phyloP scores from a whole-genome alignment of 441 rosid genomes.

The Melastoma candidum region DNA sequence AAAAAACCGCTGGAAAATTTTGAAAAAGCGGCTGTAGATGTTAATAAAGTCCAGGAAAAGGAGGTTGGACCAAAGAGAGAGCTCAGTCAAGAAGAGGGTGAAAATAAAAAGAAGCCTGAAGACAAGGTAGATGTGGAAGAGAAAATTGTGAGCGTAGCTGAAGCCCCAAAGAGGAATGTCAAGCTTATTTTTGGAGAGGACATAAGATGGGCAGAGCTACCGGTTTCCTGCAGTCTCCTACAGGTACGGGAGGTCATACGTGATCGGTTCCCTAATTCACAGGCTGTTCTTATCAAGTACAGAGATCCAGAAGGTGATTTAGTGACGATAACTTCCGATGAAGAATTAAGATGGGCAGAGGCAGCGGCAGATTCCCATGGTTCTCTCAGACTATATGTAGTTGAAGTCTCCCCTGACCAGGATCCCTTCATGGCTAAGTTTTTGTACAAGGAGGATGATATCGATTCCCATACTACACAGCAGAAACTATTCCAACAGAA shows the following conservation, averaged over 20 bases:
- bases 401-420: conserved; percentile 62
- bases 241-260: conserved; percentile 57
- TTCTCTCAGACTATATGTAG: conserved; percentile 57
- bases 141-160: conserved; percentile 25
- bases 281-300: conserved; percentile 69
- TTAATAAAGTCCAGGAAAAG: conserved; percentile 7
- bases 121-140: conserved; percentile 44
- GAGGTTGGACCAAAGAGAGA: conserved; percentile 18
- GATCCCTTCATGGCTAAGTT: conserved; percentile 62
- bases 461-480: conserved; percentile 19
- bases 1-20: conserved; percentile 10
- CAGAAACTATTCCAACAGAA: conserved; percentile 27
- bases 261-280: conserved; percentile 66
- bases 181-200: conserved; percentile 90
- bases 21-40: not conserved
- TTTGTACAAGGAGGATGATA: conserved; percentile 19
- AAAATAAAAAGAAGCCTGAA: conserved; percentile 31
- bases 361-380: conserved; percentile 45
- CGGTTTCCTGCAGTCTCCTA: conserved; percentile 50
- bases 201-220: conserved; percentile 83
- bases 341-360: conserved; percentile 75
- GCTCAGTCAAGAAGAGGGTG: conserved; percentile 25
- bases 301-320: conserved; percentile 86
- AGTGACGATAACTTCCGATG: conserved; percentile 72
- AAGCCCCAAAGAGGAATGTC: conserved; percentile 45